These are phyloP conservation scores for Yamadazyma phyllophila DNA, from an alignment of 805 yeast genomes.

Conservation along the genomic window DNA sequence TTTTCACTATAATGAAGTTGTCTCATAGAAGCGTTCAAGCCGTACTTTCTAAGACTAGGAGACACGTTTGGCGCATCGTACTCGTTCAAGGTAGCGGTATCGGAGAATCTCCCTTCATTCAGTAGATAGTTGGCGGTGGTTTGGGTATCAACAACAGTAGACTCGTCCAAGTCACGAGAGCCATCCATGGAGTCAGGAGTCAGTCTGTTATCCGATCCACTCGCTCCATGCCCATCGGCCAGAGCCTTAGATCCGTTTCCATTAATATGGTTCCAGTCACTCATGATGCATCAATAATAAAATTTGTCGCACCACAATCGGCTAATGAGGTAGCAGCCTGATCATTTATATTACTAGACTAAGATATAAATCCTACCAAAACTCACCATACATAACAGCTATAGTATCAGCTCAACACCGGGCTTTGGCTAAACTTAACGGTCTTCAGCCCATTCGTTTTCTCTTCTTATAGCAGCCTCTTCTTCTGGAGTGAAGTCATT, in stretches of 20 bases:
- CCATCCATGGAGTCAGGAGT: too few species aligned
- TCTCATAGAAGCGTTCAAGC: constrained; percentile 55
- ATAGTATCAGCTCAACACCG: neutral
- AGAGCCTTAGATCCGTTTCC: neutral
- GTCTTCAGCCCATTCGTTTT: constrained; percentile 76
- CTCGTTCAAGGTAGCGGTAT: constrained; percentile 23
- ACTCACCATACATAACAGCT: neutral
- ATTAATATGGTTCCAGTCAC: constrained; percentile 3
- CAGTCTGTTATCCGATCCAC: too few species aligned
- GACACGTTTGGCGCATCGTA: constrained; percentile 19
- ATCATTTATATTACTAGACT: neutral
- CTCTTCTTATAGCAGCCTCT: constrained; percentile 83
- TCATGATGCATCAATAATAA: neutral
- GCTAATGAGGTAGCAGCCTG: neutral
- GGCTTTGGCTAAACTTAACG: constrained; percentile 6
- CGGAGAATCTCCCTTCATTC: constrained; percentile 29
- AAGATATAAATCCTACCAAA: neutral
- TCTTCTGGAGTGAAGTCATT: constrained; percentile 86
- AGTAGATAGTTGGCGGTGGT: constrained; percentile 25
- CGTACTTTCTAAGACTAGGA: constrained; percentile 11
- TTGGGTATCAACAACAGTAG: constrained; percentile 15
- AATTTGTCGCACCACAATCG: neutral
- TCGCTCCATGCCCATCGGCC: neutral
- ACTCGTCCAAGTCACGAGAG: constrained; percentile 6
- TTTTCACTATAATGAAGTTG: constrained; percentile 78